phyloP scores from a whole-genome alignment of 148 eudicot species.

The Simmondsia chinensis region DNA sequence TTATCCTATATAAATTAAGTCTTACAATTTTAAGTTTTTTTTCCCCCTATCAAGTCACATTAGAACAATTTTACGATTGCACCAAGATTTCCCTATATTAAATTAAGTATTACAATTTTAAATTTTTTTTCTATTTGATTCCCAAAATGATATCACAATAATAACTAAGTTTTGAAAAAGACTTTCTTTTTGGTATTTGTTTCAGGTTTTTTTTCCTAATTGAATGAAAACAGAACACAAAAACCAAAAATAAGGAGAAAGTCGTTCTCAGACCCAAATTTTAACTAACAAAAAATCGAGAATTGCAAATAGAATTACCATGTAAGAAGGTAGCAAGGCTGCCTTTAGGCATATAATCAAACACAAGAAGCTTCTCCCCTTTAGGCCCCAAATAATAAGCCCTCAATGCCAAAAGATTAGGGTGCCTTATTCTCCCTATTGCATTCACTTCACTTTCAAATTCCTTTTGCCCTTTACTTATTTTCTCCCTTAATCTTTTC shows the following conservation, averaged over 20 bases:
- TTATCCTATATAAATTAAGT: no score
- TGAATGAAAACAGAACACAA: no score
- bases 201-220: no score
- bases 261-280: background rate
- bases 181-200: no score
- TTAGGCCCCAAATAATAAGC: constrained; percentile 87
- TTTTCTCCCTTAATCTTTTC: constrained; percentile 76
- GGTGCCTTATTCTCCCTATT: constrained; percentile 72
- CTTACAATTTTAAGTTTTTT: no score
- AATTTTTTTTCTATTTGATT: no score
- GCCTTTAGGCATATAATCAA: constrained; percentile 75
- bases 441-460: constrained; percentile 78
- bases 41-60: no score
- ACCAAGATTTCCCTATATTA: no score
- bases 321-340: constrained; percentile 74
- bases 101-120: no score
- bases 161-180: no score
- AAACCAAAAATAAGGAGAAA: background rate
- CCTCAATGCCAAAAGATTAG: constrained; percentile 79
- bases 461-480: constrained; percentile 61
- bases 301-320: constrained; percentile 26
- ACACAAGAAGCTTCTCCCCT: constrained; percentile 94
- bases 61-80: no score
- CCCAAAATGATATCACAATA: no score
- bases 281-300: background rate